Percentiles rank a stretch among this genome's conserved stretches.
phyloP scores from a whole-genome alignment of 2,329 filamentous ascomycete genomes.

The Gaeumannomyces sp. region DNA sequence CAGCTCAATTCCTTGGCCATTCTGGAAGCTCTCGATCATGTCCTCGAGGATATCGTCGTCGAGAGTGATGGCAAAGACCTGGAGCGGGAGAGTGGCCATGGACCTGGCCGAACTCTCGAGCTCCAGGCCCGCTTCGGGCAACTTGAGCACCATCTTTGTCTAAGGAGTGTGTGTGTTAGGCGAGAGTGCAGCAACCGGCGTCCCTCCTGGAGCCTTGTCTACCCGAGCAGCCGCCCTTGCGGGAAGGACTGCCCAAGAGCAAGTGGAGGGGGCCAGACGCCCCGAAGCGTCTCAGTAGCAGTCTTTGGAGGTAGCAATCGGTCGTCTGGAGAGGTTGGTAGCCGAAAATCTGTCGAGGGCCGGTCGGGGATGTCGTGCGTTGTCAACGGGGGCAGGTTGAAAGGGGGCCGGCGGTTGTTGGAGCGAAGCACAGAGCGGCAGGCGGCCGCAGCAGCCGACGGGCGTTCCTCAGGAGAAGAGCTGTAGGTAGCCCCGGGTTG shows the following conservation, averaged over 20 bases:
- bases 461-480: conserved; percentile 5
- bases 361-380: not conserved
- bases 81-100: conserved; percentile 39
- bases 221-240: not conserved
- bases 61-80: conserved; percentile 54
- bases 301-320: not conserved
- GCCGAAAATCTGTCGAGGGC: not conserved
- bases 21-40: conserved; percentile 54
- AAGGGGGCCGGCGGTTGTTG: conserved; percentile 4
- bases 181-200: not conserved
- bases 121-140: conserved; percentile 52
- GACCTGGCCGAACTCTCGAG: conserved; percentile 46
- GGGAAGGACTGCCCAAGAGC: not conserved
- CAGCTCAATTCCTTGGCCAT: conserved; percentile 50
- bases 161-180: not conserved
- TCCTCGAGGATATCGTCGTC: conserved; percentile 53
- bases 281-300: not conserved
- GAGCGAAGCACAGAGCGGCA: conserved; percentile 2
- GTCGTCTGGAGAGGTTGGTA: not conserved
- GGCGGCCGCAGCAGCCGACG: conserved; percentile 8
- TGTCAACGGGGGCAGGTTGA: not conserved
- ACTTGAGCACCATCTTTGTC: conserved; percentile 35
- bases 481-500: conserved; percentile 7
- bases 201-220: not conserved
- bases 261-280: not conserved